A percentile compares a stretch with the other conserved stretches of the same genome.
Evolutionary conservation across 441 rosid genomes (phyloP).

Genomic region (Mallotus japonicus): DNA sequence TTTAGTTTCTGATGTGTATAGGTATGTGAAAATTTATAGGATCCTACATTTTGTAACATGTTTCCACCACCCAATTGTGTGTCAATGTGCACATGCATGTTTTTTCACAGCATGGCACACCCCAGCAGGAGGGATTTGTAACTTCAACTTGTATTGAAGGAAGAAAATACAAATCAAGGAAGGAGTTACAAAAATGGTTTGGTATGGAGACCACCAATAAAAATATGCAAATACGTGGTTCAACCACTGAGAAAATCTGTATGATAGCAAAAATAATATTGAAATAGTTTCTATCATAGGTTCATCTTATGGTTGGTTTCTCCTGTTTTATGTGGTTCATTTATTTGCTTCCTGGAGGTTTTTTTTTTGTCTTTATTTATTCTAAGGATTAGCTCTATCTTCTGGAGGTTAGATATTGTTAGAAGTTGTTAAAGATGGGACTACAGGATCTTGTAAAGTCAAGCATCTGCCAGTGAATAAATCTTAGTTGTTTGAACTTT

Average conservation of each 20-base stretch:
- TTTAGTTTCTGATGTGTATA: no score
- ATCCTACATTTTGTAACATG: no score
- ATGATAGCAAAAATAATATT: not conserved
- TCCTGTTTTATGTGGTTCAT: not conserved
- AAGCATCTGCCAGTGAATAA: not conserved
- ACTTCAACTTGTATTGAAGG: no score
- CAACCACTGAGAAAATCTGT: not conserved
- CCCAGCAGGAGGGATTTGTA: no score
- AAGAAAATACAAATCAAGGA: no score
- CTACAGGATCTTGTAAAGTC: not conserved
- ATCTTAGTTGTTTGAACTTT: not conserved
- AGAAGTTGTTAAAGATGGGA: not conserved
- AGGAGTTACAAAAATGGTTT: not conserved
- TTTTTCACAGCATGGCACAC: no score
- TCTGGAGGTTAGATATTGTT: not conserved
- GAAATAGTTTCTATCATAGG: not conserved
- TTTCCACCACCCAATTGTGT: no score
- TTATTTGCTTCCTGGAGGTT: not conserved
- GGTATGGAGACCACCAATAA: not conserved
- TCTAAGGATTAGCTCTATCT: not conserved
- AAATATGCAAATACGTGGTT: not conserved
- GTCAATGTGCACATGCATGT: no score
- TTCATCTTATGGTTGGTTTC: not conserved
- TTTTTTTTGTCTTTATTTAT: not conserved
- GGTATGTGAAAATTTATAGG: no score